Evolutionary conservation across 1,284 basidiomycete species (phyloP), one percentile per base, ranked within the genome.

Genomic region (Cutaneotrichosporon curvatum): DNA sequence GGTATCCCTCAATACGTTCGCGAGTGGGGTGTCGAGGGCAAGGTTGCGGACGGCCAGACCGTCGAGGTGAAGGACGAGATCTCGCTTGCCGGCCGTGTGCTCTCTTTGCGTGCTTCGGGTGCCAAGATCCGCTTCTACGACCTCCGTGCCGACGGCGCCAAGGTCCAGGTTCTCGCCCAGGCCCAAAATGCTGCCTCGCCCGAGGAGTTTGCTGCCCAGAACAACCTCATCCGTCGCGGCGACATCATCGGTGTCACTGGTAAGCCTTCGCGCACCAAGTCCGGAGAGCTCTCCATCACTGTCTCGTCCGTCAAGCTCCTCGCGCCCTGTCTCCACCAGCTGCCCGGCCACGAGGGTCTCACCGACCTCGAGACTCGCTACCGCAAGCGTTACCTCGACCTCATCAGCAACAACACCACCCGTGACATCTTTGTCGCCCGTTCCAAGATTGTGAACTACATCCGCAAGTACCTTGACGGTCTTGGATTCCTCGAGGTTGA

Each of bases 401-500:
- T 99, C 58, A 96, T 99, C 74, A 80, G 98, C 73, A 95, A 89
- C 74, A 83, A 87, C 44, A 79, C 83, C 59, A 91, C 91, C 15
- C 84, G 95, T 59, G 82, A 85, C 57, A 83, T 94, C 57, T 98
- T 98, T 73, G 76, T 95, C 73, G 87, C 87, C 44, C 84, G 94
- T 53, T 82, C 81, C 70, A 81, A 79, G 65, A 84, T 94, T 63
- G 79, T 95, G 74, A 90, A 88, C 76, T 90, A 92, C 72, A 77
- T 96, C 60, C 83, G 94, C 49, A 84, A 84, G 59, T 98, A 83
- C 80, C 75, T 99, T 51, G 92, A 97, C 71, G 76, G 79, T 61
- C 81, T 87, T 37, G 94, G 92, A 35, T 99, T 99, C 79, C 81
- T 98, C 72, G 95, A 99, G 75, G 92, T 98, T 52, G 94, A 99